A percentile compares a stretch with the other conserved stretches of the same genome.
phyloP scores from a whole-genome alignment of 1,284 basidiomycete genomes.

The Ustilago nuda region DNA sequence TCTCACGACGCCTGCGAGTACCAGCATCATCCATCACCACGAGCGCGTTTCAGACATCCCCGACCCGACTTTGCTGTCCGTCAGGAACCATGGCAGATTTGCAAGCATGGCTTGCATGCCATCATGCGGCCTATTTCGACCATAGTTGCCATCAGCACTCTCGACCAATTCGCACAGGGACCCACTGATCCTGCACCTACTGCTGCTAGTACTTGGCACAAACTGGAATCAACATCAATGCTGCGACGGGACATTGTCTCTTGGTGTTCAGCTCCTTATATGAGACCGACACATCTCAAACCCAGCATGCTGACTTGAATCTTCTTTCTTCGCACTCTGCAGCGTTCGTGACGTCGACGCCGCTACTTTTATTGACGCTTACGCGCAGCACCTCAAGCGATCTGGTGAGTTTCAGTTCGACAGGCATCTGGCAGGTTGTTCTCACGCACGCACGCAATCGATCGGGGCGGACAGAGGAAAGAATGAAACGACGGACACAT shows the following conservation, averaged over 20 bases:
- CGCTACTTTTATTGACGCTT: constrained; percentile 89
- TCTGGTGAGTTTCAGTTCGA: constrained; percentile 73
- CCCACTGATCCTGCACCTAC: neutral
- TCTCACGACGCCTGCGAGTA: too few relatives aligned
- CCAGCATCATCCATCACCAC: too few relatives aligned
- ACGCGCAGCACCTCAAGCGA: constrained; percentile 92
- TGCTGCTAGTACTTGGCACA: neutral
- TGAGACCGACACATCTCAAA: neutral
- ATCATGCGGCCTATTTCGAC: too few relatives aligned
- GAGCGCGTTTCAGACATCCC: too few relatives aligned
- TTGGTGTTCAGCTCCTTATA: neutral
- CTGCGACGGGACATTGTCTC: neutral
- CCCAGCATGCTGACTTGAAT: constrained; percentile 25
- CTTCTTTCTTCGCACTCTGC: constrained; percentile 10
- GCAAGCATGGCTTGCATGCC: too few relatives aligned
- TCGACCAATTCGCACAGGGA: neutral
- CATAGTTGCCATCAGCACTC: too few relatives aligned
- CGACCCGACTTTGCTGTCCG: too few relatives aligned
- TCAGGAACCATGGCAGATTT: too few relatives aligned
- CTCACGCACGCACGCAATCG: neutral
- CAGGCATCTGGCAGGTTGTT: constrained; percentile 12
- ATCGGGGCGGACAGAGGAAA: too few relatives aligned
- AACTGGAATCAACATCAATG: neutral
- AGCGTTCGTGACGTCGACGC: constrained; percentile 73
- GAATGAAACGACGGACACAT: too few relatives aligned